phyloP scores from a whole-genome alignment of 352 stramenopile genomes.

The Bremia lactucae region DNA sequence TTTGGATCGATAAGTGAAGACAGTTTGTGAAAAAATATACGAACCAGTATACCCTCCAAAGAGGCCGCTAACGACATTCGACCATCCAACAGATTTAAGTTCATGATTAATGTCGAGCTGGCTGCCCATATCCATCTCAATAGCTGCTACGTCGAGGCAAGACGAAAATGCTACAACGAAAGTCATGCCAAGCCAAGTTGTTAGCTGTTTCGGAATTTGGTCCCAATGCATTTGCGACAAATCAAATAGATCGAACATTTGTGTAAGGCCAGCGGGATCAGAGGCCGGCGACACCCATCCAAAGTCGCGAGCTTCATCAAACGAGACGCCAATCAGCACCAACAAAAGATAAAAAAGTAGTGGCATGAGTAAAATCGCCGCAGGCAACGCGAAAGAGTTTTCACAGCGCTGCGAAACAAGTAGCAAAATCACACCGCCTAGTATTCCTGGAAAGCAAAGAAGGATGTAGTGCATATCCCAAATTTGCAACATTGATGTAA shows the following conservation, averaged over 20 bases:
- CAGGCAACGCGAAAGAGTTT: slow-evolving; percentile 62
- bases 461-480: slow-evolving; percentile 53
- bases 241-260: slow-evolving; percentile 87
- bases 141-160: slow-evolving; percentile 94
- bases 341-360: slow-evolving; percentile 87
- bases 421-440: slow-evolving; percentile 78
- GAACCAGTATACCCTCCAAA: slow-evolving; percentile 95
- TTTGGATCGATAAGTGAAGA: slow-evolving; percentile 93
- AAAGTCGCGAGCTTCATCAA: slow-evolving; percentile 86
- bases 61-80: slow-evolving; percentile 92
- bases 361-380: slow-evolving; percentile 82
- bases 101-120: slow-evolving; percentile 94
- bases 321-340: slow-evolving; percentile 48
- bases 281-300: slow-evolving; percentile 86
- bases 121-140: slow-evolving; percentile 93
- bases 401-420: slow-evolving; percentile 71
- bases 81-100: slow-evolving; percentile 89
- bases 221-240: slow-evolving; percentile 87
- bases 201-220: slow-evolving; percentile 80
- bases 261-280: slow-evolving; percentile 39
- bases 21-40: slow-evolving; percentile 99
- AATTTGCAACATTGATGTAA: slow-evolving; percentile 71
- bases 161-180: slow-evolving; percentile 96
- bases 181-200: slow-evolving; percentile 92
- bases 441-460: slow-evolving; percentile 75